Conservation (phyloP, 2,329 filamentous ascomycete genomes). For the Amesomyces nigricolor region DNA sequence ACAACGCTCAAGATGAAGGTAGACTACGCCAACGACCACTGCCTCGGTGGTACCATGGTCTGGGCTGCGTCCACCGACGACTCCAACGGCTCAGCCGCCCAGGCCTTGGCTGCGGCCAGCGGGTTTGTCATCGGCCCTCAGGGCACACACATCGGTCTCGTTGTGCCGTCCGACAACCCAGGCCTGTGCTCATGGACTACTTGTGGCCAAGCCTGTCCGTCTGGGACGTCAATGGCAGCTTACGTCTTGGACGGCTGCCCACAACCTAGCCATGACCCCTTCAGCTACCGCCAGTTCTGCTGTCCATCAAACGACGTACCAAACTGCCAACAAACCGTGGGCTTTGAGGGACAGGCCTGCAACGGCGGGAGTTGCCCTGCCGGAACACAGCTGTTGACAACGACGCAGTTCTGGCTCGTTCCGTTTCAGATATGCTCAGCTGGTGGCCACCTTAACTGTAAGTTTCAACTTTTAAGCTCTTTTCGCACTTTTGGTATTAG, state of each 20-base stretch:
- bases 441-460: conserved; percentile 8
- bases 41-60: conserved; percentile 4
- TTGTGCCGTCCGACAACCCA: conserved; percentile 2
- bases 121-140: background rate
- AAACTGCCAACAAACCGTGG: background rate
- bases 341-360: background rate
- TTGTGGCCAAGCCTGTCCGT: background rate
- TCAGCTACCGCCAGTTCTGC: conserved; percentile 4
- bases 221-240: background rate
- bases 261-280: background rate
- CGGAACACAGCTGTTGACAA: conserved; percentile 1
- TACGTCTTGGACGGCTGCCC: conserved; percentile 5
- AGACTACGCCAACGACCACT: background rate
- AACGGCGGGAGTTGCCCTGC: background rate
- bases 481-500: background rate
- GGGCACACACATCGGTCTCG: background rate
- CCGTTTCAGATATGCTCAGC: background rate
- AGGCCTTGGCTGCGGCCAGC: background rate
- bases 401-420: conserved; percentile 1
- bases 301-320: conserved; percentile 6
- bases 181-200: conserved; percentile 1
- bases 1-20: conserved; percentile 1
- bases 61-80: conserved; percentile 6
- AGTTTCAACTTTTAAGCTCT: background rate
- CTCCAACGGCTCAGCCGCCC: background rate